Conservation (phyloP, 768 basidiomycete genomes). For the Psilocybe cubensis region DNA sequence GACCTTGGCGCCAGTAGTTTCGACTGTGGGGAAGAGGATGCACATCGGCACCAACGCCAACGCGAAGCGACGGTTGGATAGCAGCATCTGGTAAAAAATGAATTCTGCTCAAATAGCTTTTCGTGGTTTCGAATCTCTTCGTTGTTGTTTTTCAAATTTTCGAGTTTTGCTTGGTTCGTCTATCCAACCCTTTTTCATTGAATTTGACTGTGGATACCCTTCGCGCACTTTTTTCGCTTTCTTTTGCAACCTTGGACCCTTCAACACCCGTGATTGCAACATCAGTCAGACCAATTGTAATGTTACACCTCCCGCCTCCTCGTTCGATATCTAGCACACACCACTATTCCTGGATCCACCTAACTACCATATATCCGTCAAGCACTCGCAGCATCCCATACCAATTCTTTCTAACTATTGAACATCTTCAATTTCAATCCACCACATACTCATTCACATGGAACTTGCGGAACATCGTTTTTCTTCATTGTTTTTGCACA, state of each 20-base stretch:
- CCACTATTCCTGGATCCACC: neutral
- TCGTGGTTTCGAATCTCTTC: neutral
- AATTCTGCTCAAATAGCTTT: no score
- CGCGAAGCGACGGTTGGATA: neutral
- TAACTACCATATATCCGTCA: neutral
- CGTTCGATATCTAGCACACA: neutral
- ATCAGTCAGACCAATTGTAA: neutral
- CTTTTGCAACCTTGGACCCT: neutral
- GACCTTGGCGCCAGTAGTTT: slow-evolving; percentile 11
- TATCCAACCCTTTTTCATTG: neutral
- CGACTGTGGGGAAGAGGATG: neutral
- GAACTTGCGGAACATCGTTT: neutral
- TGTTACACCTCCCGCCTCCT: neutral
- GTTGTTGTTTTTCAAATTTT: neutral
- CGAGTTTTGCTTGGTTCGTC: neutral
- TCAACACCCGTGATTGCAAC: neutral
- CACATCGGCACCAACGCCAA: neutral
- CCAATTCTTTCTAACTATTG: neutral
- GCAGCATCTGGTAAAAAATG: neutral
- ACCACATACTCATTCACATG: neutral
- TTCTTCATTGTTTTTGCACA: no score
- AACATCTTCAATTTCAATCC: neutral
- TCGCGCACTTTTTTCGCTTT: neutral
- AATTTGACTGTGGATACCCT: neutral
- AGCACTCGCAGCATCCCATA: neutral